These are phyloP conservation scores for Pseudogymnoascus sp. DNA, from an alignment of 2,329 filamentous ascomycete species.

Conservation along the genomic window DNA sequence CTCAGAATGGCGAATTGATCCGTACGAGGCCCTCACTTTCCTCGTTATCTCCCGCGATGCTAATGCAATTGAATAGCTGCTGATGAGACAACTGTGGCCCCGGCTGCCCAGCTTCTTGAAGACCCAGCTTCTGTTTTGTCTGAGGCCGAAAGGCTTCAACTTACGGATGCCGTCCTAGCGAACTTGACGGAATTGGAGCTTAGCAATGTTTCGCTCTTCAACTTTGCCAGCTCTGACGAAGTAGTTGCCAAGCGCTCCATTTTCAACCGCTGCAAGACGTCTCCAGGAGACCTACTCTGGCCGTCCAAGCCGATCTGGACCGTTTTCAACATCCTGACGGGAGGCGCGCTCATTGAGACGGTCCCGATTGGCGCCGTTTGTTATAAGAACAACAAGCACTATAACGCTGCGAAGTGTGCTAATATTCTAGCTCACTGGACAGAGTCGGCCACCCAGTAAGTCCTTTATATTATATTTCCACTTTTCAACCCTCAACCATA, in stretches of 20 bases:
- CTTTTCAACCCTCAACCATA: slow-evolving; percentile 17
- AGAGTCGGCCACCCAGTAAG: slow-evolving; percentile 32
- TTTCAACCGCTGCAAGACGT: slow-evolving; percentile 18
- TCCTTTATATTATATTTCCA: neutral
- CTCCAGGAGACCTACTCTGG: slow-evolving; percentile 33
- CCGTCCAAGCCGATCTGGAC: slow-evolving; percentile 40
- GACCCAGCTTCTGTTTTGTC: neutral
- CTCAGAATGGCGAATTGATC: slow-evolving; percentile 1
- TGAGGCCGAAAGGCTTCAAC: slow-evolving; percentile 16
- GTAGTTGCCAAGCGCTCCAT: neutral
- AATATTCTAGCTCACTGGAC: slow-evolving; percentile 26
- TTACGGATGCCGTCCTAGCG: slow-evolving; percentile 18
- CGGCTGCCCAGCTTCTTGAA: neutral
- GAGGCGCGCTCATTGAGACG: slow-evolving; percentile 36
- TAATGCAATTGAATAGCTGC: neutral
- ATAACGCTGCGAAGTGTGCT: slow-evolving; percentile 8
- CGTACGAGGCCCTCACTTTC: neutral
- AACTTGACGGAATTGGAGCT: slow-evolving; percentile 14
- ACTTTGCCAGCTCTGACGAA: slow-evolving; percentile 11
- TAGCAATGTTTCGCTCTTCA: slow-evolving; percentile 14
- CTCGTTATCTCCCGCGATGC: neutral
- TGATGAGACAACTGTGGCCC: neutral
- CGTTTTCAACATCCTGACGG: slow-evolving; percentile 38
- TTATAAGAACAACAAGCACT: slow-evolving; percentile 11
- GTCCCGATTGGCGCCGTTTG: slow-evolving; percentile 11